Percentiles rank a stretch among this genome's conserved stretches.
Conservation (phyloP, 1,284 basidiomycete species). For the Somion occarium region DNA sequence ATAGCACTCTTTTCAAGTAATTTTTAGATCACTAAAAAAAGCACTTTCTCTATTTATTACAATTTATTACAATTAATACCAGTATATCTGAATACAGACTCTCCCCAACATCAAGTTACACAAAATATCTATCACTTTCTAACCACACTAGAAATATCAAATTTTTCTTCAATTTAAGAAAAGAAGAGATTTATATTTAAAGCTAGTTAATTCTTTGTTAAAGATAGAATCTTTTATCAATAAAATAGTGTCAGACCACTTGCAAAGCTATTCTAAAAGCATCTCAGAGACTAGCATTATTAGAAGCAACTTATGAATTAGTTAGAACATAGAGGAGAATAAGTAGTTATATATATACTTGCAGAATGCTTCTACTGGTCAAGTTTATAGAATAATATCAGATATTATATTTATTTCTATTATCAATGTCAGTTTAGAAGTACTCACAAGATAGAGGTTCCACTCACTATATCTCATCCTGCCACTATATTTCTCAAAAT, state of each 20-base stretch:
- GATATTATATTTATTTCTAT: not conserved
- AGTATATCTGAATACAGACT: constrained; percentile 1
- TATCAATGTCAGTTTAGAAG: not conserved
- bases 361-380: not conserved
- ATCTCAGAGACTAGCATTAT: constrained; percentile 1
- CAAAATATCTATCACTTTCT: constrained; percentile 14
- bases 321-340: constrained; percentile 18
- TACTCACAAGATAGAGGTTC: not conserved
- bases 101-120: not conserved
- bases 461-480: not conserved
- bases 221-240: not conserved
- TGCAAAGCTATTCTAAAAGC: constrained; percentile 2
- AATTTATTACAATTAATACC: constrained; percentile 3
- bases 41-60: not conserved
- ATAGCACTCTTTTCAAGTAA: not conserved
- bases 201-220: not conserved
- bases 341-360: constrained; percentile 12
- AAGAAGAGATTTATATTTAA: not conserved
- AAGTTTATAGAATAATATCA: not conserved
- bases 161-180: not conserved
- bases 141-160: not conserved
- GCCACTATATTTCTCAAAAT: not conserved
- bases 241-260: not conserved
- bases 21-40: no score
- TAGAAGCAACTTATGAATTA: constrained; percentile 15